A percentile compares a stretch with the other conserved stretches of the same genome.
phyloP scores from a whole-genome alignment of 2,329 filamentous ascomycete species.

The Sclerotinia nivalis region DNA sequence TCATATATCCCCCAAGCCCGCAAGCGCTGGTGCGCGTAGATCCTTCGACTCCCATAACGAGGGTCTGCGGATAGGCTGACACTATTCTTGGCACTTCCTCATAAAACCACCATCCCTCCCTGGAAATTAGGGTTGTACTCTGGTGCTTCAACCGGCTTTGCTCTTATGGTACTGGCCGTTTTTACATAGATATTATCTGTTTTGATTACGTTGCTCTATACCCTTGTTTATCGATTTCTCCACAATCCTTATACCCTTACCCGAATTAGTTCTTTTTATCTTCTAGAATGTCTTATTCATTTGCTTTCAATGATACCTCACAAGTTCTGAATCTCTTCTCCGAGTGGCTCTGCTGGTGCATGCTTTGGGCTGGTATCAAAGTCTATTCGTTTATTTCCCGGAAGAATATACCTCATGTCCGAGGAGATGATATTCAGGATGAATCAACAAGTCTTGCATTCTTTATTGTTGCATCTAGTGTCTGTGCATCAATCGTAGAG shows the following conservation, averaged over 20 bases:
- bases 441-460: conserved; percentile 22
- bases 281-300: conserved; percentile 22
- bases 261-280: neutral
- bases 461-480: conserved; percentile 19
- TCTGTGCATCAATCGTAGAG: conserved; percentile 20
- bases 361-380: conserved; percentile 23
- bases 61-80: conserved; percentile 9
- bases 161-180: neutral
- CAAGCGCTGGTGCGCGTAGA: conserved; percentile 6
- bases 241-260: neutral
- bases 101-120: conserved; percentile 9
- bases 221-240: conserved; percentile 10
- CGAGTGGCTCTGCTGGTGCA: conserved; percentile 19
- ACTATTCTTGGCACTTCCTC: conserved; percentile 20
- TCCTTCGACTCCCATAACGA: neutral
- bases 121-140: conserved; percentile 15
- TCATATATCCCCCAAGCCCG: neutral
- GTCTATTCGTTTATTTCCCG: conserved; percentile 8
- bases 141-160: neutral
- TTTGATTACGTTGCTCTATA: neutral
- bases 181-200: neutral
- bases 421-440: neutral
- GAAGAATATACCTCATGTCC: neutral
- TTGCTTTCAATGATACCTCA: conserved; percentile 3
- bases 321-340: conserved; percentile 16